Percentiles rank a stretch among this genome's conserved stretches.
Conservation (phyloP, 129 eudicot species). For the Scalesia atractyloides region DNA sequence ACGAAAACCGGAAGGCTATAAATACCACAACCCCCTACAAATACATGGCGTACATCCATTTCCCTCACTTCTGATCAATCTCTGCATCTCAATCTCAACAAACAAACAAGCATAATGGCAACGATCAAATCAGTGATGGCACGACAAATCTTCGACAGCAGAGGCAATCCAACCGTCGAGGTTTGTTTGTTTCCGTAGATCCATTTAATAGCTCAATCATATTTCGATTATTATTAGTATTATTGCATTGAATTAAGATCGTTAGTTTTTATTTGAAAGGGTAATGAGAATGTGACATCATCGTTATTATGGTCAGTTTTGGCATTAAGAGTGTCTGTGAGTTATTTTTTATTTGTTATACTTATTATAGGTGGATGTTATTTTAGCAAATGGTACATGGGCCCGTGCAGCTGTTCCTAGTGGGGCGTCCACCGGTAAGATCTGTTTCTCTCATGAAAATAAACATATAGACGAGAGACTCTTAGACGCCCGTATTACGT, state of each 20-base stretch:
- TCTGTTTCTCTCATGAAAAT: neutral
- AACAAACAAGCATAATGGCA: constrained; percentile 48
- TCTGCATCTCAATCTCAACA: constrained; percentile 6
- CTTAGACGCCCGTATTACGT: too few relatives aligned
- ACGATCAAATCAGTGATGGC: constrained; percentile 69
- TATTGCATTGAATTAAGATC: neutral
- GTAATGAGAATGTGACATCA: too few relatives aligned
- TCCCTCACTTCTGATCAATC: neutral
- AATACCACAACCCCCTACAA: constrained; percentile 44
- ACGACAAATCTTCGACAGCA: constrained; percentile 99
- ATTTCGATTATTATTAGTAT: too few relatives aligned
- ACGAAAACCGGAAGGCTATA: constrained; percentile 36
- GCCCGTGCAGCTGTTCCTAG: constrained; percentile 99
- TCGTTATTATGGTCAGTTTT: too few relatives aligned
- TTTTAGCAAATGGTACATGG: constrained; percentile 53
- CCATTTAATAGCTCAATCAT: too few relatives aligned
- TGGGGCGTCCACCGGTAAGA: constrained; percentile 98
- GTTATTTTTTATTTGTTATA: too few relatives aligned
- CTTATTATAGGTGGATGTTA: constrained; percentile 69
- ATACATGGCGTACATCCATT: constrained; percentile 26
- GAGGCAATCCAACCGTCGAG: constrained; percentile 99
- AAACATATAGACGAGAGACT: too few relatives aligned
- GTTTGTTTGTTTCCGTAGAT: constrained; percentile 29
- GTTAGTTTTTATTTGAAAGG: too few relatives aligned
- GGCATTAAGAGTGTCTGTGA: too few relatives aligned